phyloP scores from a whole-genome alignment of 1,284 basidiomycete species.

The Ganoderma lucidum region DNA sequence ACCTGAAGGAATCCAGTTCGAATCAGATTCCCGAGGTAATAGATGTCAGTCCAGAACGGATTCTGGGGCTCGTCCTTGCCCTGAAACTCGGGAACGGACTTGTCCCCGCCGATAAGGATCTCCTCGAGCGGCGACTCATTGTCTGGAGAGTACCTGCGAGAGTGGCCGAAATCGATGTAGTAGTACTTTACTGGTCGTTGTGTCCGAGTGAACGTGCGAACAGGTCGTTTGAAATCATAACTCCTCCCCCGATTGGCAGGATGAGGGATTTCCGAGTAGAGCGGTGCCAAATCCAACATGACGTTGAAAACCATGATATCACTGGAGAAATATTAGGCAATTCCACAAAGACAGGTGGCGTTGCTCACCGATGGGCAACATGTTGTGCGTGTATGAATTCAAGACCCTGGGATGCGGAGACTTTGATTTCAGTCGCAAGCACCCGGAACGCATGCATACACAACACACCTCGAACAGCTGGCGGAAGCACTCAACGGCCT shows the following conservation, averaged over 20 bases:
- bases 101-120: conserved; percentile 31
- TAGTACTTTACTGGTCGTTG: conserved; percentile 41
- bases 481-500: not conserved
- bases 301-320: conserved; percentile 47
- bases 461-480: conserved; percentile 42
- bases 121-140: conserved; percentile 27
- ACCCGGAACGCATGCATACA: not conserved
- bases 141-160: conserved; percentile 32
- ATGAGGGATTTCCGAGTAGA: conserved; percentile 41
- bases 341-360: not conserved
- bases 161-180: conserved; percentile 46
- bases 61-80: conserved; percentile 26
- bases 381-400: conserved; percentile 35
- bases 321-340: conserved; percentile 33
- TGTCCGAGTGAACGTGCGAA: conserved; percentile 38
- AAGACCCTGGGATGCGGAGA: conserved; percentile 28
- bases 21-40: conserved; percentile 43
- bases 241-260: conserved; percentile 24
- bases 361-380: conserved; percentile 36
- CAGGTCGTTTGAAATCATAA: conserved; percentile 31
- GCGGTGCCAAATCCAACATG: conserved; percentile 44
- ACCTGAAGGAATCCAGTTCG: conserved; percentile 39
- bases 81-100: conserved; percentile 32
- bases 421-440: not conserved
- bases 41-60: conserved; percentile 42